A percentile compares a stretch with the other conserved stretches of the same genome.
Evolutionary conservation across 768 basidiomycete species (phyloP).

Genomic region (Astraeus odoratus): DNA sequence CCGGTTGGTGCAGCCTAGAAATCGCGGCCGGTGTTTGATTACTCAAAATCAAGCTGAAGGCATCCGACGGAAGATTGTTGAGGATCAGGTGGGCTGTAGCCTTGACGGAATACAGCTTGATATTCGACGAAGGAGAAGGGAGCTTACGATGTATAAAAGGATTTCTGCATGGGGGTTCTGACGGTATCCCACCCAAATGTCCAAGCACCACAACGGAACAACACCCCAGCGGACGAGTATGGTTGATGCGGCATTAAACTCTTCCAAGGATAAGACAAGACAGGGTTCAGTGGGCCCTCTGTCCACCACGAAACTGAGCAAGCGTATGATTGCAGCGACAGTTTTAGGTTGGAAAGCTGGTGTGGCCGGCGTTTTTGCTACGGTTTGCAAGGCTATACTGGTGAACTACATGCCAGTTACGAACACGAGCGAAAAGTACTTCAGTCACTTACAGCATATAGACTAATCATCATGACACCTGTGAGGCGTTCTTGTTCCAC

Average conservation of each 20-base stretch:
- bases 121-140: not conserved
- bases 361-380: not conserved
- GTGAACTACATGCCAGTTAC: constrained; percentile 18
- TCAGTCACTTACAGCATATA: constrained; percentile 29
- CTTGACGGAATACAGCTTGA: constrained; percentile 25
- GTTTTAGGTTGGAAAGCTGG: constrained; percentile 42
- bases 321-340: constrained; percentile 34
- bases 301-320: constrained; percentile 37
- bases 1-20: not conserved
- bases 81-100: constrained; percentile 49
- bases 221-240: constrained; percentile 56
- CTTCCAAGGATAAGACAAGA: constrained; percentile 7
- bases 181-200: constrained; percentile 51
- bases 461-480: constrained; percentile 29
- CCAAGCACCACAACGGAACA: constrained; percentile 60
- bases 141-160: constrained; percentile 42
- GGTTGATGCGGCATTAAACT: constrained; percentile 36
- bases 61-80: constrained; percentile 10
- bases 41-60: constrained; percentile 3
- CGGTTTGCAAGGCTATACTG: constrained; percentile 8
- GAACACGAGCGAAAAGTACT: not conserved
- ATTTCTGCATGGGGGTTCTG: constrained; percentile 43
- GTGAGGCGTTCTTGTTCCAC: constrained; percentile 24
- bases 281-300: constrained; percentile 9
- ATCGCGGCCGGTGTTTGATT: not conserved